Evolutionary conservation across 306 rosid genomes (phyloP).

Genomic region (Acmispon strigosus): DNA sequence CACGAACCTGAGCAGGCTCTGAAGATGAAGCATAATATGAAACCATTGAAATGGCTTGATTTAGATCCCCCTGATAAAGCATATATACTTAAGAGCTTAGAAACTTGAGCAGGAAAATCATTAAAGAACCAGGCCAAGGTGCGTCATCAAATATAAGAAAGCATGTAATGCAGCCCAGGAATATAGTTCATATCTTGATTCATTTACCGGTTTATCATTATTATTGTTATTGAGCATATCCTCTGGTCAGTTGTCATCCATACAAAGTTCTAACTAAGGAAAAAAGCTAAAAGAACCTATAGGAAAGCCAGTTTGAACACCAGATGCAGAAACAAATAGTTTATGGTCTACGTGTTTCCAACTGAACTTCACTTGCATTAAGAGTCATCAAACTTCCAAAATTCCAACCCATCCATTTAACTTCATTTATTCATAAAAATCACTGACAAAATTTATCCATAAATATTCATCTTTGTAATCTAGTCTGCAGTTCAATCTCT

Average conservation of each 20-base stretch:
- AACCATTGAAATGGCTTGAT: conserved; percentile 76
- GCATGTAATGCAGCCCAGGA: not conserved
- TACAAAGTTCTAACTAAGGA: not conserved
- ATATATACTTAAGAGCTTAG: not conserved
- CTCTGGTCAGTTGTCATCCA: not conserved
- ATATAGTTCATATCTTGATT: not conserved
- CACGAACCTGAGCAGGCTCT: conserved; percentile 73
- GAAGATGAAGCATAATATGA: conserved; percentile 72
- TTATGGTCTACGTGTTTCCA: not conserved
- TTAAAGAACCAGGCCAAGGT: not conserved
- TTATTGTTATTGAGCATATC: not conserved
- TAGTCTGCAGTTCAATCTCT: not conserved
- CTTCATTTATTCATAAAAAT: not conserved
- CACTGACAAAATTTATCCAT: not conserved
- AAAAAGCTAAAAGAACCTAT: not conserved
- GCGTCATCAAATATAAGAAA: conserved; percentile 6
- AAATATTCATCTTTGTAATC: not conserved
- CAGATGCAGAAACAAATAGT: not conserved
- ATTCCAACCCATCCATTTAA: not conserved
- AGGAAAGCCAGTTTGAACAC: not conserved
- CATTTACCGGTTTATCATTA: not conserved
- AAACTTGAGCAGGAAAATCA: not conserved
- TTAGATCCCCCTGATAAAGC: conserved; percentile 33
- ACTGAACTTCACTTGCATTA: not conserved
- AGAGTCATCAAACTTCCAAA: not conserved